Evolutionary conservation across 2,329 filamentous ascomycete genomes (phyloP), one percentile per base, ranked within the genome.

Genomic region (Ascochyta clinopodiicola): DNA sequence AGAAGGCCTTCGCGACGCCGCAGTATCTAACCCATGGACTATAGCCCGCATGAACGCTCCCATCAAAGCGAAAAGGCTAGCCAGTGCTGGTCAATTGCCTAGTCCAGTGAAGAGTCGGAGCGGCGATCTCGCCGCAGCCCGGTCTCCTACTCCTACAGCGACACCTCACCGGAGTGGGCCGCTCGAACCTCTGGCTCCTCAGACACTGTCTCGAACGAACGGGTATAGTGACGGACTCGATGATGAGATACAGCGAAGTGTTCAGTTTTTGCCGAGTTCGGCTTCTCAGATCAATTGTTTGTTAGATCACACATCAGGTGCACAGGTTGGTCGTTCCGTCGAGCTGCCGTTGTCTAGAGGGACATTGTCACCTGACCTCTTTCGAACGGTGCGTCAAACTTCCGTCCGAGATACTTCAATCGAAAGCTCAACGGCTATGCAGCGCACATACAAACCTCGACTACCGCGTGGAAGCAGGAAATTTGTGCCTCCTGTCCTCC

Each of bases 21-120:
- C 59, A 4, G 49, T 78, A 4, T 79, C 75, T 1, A 82, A 83
- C 56, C 81, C 81, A 1, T 83, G 80, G 79, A 78, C 77, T 0
- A 74, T 80, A 38, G 80, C 81, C 22, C 80, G 78, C 55, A 76
- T 83, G 72, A 81, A 81, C 40, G 51, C 75, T 15, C 46, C 56
- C 1, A 36, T 66, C 21, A 73, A 68, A 45, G 53, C 55, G 0
- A 68, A 48, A 25, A 57, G 51, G 27, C 19, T 31, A 6, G 10
- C 15, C 6, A 57, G n/a, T n/a, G 64, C 63, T 17, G 31, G 6
- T 7, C 72, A 72, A 29, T 51, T 68, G 4, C 59, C 59, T 24
- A 72, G 69, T 35, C 70, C 70, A 32, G 57, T 57, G 9, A 72
- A 68, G 57, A 64, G 61, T 10, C 54, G 22, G 9, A 31, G 37